Base-by-base conservation (phyloP, 1,284 basidiomycete species). In the Neonothopanus nambi region DNA sequence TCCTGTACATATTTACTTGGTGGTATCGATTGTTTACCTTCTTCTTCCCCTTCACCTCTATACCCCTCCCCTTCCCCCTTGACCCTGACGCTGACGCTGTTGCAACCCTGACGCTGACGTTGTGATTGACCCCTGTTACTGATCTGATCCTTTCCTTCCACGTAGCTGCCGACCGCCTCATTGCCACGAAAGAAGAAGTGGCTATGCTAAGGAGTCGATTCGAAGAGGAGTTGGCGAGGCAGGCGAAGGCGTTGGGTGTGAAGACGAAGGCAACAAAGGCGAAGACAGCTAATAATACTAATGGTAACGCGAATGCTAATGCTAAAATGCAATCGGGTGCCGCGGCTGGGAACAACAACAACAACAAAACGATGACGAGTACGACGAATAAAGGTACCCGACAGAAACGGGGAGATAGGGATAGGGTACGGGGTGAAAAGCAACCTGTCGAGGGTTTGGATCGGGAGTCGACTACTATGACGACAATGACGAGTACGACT, bases 111-210 rank as follows among this genome's bases (percentile, higher is more conserved):
- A n/a, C n/a, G n/a, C n/a, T n/a, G n/a, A n/a, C n/a, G n/a, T n/a
- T n/a, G n/a, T n/a, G n/a, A n/a, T n/a, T n/a, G n/a, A n/a, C n/a
- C n/a, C n/a, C n/a, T n/a, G n/a, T n/a, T n/a, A n/a, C n/a, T 9
- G 30, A 11, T 33, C 13, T 33, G 30, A 33, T 33, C 52, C 57
- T 60, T 30, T 54, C 46, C 52, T 63, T 57, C 52, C 57, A 60
- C 51, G 55, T 67, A 91, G 89, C 87, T 50, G 82, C 85, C 54
- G 84, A 89, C 56, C 82, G 88, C 46, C 75, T 88, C 57, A 67
- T 79, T 48, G 77, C 81, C 26, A 87, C 83, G 9, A 82, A 82
- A 63, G 79, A 82, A 61, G 86, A 89, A 69, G 85, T 88, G 30
- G 70, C 78, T 1, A 69, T 73, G 43, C 72, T 91, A 38, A 83